Conservation (phyloP, 2,329 filamentous ascomycete genomes). For the Calonectria crousiana region DNA sequence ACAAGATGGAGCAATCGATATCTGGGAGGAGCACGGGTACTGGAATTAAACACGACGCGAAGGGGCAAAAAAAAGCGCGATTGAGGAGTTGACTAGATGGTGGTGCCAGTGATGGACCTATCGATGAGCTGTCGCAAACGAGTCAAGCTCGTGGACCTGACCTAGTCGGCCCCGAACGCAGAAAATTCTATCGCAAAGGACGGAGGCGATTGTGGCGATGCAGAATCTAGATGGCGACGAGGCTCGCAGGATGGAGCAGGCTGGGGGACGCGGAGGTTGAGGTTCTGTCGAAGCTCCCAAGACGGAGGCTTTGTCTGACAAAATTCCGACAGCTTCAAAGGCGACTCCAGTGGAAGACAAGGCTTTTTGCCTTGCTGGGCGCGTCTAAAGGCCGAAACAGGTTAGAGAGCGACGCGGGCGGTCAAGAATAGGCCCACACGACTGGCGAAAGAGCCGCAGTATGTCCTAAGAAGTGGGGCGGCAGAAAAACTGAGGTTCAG, state of each 20-base stretch:
- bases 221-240: not conserved
- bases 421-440: not conserved
- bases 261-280: conserved; percentile 5
- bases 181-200: conserved; percentile 14
- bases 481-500: conserved; percentile 2
- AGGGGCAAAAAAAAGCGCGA: not conserved
- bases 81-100: conserved; percentile 8
- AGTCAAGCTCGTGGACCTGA: conserved; percentile 27
- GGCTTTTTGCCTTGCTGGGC: conserved; percentile 17
- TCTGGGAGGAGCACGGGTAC: not conserved
- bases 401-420: conserved; percentile 2
- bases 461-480: not conserved
- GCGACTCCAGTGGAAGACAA: conserved; percentile 7
- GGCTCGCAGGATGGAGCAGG: conserved; percentile 8
- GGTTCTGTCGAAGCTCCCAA: conserved; percentile 19
- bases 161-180: conserved; percentile 21
- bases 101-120: conserved; percentile 10
- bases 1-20: not conserved
- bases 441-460: conserved; percentile 10
- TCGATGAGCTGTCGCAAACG: conserved; percentile 20
- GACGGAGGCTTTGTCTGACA: conserved; percentile 17
- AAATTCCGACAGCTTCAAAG: conserved; percentile 25
- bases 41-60: not conserved
- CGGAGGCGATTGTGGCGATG: not conserved
- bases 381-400: conserved; percentile 13